phyloP scores from a whole-genome alignment of 192 early-diverging fungal genomes.

The Tieghemiomyces parasiticus region DNA sequence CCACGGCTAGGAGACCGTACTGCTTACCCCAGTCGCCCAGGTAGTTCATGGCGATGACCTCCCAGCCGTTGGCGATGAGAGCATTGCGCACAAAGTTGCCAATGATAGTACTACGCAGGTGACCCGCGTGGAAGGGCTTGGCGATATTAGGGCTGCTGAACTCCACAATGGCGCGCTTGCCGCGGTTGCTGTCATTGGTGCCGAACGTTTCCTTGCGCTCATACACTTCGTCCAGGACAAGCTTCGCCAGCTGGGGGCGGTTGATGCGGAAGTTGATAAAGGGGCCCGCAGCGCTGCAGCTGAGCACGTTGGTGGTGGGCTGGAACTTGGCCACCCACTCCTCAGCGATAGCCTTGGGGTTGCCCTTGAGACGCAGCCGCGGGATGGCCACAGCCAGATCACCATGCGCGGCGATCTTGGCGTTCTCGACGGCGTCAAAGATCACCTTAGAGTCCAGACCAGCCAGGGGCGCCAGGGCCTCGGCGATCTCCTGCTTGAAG shows the following conservation, averaged over 20 bases:
- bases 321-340: constrained; percentile 47
- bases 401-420: constrained; percentile 42
- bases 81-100: constrained; percentile 82
- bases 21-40: constrained; percentile 99
- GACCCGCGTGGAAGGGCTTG: constrained; percentile 96
- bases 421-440: constrained; percentile 38
- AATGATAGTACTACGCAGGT: constrained; percentile 95
- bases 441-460: constrained; percentile 31
- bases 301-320: constrained; percentile 35
- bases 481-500: constrained; percentile 48
- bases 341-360: constrained; percentile 46
- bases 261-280: constrained; percentile 66
- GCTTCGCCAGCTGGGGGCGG: constrained; percentile 31
- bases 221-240: constrained; percentile 38
- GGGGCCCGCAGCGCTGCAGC: constrained; percentile 38
- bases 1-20: constrained; percentile 89
- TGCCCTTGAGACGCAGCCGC: constrained; percentile 40
- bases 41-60: constrained; percentile 92
- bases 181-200: constrained; percentile 39
- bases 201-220: constrained; percentile 40
- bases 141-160: constrained; percentile 96
- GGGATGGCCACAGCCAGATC: constrained; percentile 58
- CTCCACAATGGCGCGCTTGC: constrained; percentile 80
- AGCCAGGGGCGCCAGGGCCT: constrained; percentile 36
- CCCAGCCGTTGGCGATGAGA: constrained; percentile 72